Base-by-base conservation (phyloP, 129 eudicot genomes). In the Arctium minus region DNA sequence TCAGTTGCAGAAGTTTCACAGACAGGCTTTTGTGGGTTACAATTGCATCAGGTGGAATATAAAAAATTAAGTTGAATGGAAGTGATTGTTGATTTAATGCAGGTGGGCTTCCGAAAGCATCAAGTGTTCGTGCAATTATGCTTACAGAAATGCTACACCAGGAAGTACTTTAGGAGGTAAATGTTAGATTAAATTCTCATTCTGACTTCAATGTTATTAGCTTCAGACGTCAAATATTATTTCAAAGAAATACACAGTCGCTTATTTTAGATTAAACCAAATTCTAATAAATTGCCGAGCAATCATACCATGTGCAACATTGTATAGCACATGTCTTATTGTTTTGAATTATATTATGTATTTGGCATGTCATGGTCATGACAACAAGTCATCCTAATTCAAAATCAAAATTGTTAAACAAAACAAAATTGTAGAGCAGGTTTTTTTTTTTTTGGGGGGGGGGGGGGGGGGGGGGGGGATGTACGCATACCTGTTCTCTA, bases 61-160 rank as follows among this genome's bases (percentile, higher is more conserved):
- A 32, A 22, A 36, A 5, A 0, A 22, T 22, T 29, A 60, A 48
- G 50, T 22, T 70, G 40, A 75, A 33, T 72, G 65, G 79, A 17
- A 71, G 31, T 70, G 67, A 50, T 69, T 71, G 65, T 40, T 56
- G 75, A 33, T 78, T 68, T 82, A 30, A 69, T 90, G 82, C 90
- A 96, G 99, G 90, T 96, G 93, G 88, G 99, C 99, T 78, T 89
- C 99, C 35, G 99, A 96, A 89, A 96, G 99, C 82, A 82, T 96
- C 71, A 85, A 78, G 60, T 84, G 77, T 80, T 89, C 99, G 0
- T 96, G 99, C 91, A 90, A 90, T 87, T 96, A 74, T 77, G 99
- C 99, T 77, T 96, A 96, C 86, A 89, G 91, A 88, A 96, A 96
- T 84, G 99, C 99, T 75, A 93, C 99, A 56, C 96, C 99, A 15